phyloP scores from a whole-genome alignment of 2,329 filamentous ascomycete genomes.

The Nigrospora sphaerica region DNA sequence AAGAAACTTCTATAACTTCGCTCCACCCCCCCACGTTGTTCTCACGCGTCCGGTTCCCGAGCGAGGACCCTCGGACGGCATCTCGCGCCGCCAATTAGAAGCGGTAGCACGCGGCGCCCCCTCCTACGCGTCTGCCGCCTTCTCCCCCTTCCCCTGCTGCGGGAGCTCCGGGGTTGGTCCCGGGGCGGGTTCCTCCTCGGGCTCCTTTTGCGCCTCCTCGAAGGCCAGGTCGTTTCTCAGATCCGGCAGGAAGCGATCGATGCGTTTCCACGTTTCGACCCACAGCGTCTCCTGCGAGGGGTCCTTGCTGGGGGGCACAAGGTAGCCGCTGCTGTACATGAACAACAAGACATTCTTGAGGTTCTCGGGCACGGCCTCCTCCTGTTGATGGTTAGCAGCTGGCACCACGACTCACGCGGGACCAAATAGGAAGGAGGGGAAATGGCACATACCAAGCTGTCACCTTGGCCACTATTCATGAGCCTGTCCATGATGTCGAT shows the following conservation, averaged over 20 bases:
- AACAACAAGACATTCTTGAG: slow-evolving; percentile 94
- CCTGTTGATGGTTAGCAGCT: slow-evolving; percentile 39
- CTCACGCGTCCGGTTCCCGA: too few species aligned
- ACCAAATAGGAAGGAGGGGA: slow-evolving; percentile 1
- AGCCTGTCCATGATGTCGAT: slow-evolving; percentile 91
- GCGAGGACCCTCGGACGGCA: too few species aligned
- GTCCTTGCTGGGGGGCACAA: slow-evolving; percentile 62
- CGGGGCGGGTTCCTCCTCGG: not conserved
- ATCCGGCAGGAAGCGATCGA: slow-evolving; percentile 58
- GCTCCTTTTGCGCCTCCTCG: slow-evolving; percentile 29
- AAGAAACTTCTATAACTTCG: too few species aligned
- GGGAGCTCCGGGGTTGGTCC: too few species aligned
- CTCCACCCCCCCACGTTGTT: too few species aligned
- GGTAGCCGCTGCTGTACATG: slow-evolving; percentile 83
- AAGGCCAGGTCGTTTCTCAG: slow-evolving; percentile 48
- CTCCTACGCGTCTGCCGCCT: too few species aligned
- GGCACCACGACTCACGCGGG: not conserved
- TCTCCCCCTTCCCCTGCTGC: too few species aligned
- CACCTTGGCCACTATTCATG: slow-evolving; percentile 91
- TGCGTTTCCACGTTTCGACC: slow-evolving; percentile 58
- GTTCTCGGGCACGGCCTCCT: slow-evolving; percentile 91
- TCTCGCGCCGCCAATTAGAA: too few species aligned
- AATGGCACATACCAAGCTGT: slow-evolving; percentile 63
- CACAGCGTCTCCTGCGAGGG: slow-evolving; percentile 48
- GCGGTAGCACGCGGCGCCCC: too few species aligned